Evolutionary conservation across 2,329 filamentous ascomycete species (phyloP), one percentile per base, ranked within the genome.

Genomic region (Cercospora sp.): DNA sequence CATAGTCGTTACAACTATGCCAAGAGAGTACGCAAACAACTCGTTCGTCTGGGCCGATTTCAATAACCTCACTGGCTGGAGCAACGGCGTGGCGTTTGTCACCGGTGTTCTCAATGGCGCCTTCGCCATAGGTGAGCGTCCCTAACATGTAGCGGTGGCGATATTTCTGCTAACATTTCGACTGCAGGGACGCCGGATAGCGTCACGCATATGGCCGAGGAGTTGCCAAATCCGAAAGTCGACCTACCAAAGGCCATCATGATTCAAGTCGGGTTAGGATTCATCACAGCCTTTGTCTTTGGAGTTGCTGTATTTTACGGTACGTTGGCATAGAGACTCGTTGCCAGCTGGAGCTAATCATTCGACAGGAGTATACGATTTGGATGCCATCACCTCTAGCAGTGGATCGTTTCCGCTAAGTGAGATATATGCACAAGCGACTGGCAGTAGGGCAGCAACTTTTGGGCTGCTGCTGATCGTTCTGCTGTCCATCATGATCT

Each of bases 401-500:
- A 73, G 75, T 62, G 80, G 78, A 31, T 77, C 79, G 2, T 84
- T 84, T 69, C 83, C 83, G 8, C 75, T 85, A 1, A 81, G 82
- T 4, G 81, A 80, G 67, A 81, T 84, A 58, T 85, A 85, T 42
- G 72, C 72, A 26, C 83, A 85, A 73, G 83, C 83, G 0, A 85
- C 83, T 1, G 82, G 82, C 13, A 78, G 78, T 28, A 73, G 71
- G n/a, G 84, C 82, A 1, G 86, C 83, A 13, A 84, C 85, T 0
- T 83, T 89, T 45, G 86, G 86, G 3, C 79, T 89, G 8, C 76
- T 88, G n/a, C 81, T 88, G 70, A 84, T 89, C 67, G 79, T 87
- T 65, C 84, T 87, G 74, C 75, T 85, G 7, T 84, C 84, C 18
- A 82, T 82, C 28, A 70, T 84, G 65, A 81, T 84, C 60, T 85